Base-by-base conservation (phyloP, 2,329 filamentous ascomycete genomes). In the Talaromyces albobiverticillius region DNA sequence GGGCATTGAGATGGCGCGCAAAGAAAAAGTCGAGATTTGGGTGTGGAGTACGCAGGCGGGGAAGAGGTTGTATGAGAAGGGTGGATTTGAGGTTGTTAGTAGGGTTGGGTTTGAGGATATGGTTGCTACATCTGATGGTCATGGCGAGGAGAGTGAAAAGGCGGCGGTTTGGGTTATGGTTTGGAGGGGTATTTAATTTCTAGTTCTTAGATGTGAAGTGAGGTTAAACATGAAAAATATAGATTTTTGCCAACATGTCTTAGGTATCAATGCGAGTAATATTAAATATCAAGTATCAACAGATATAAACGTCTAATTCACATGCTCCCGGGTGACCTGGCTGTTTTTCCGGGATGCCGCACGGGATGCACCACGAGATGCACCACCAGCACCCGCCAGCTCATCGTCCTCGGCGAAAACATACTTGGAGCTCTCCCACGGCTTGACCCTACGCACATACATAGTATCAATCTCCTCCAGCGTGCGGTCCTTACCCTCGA, bases 391-490 rank as follows among this genome's bases (percentile, higher is more conserved):
- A 5, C n/a, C n/a, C 9, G 29, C 16, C 36, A 42, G 10, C 29
- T 29, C n/a, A n/a, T 34, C 36, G n/a, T 51, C 38, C 18, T 51
- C 51, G 3, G 50, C 49, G 23, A 57, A 55, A 14, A 54, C 52
- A 38, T 41, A 86, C 57, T 81, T 75, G 41, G 75, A 71, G 61
- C 82, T 85, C 68, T 80, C 76, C 70, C 79, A 80, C 0, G 85
- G 83, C 58, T 72, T 80, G 3, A 88, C 82, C 7, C 72, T 71
- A 58, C 85, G 77, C 7, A 87, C 76, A 58, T 89, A 89, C 83
- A 87, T 87, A 14, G 82, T 85, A 60, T 91, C 88, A 51, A 90
- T 88, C 64, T 90, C 86, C 69, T 90, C 88, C 2, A 90, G 73
- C 0, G 82, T 84, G 3, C 86, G 79, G 22, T 85, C 86, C 61